These are phyloP conservation scores for Ambrosiella beaveri DNA, from an alignment of 2,329 filamentous ascomycete genomes.

Conservation along the genomic window DNA sequence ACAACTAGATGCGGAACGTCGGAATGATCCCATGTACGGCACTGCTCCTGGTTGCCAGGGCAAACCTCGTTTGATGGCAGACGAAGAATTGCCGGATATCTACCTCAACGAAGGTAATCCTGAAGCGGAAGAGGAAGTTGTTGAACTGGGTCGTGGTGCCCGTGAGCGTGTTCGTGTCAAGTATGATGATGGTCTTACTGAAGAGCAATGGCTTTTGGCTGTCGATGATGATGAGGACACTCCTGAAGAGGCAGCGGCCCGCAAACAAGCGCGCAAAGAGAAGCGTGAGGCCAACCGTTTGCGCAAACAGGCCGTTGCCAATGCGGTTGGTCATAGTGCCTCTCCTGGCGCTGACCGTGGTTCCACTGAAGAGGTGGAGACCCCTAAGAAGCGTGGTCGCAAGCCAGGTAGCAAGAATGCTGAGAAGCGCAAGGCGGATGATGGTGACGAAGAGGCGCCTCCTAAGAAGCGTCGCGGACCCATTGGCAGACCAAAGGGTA, in stretches of 20 bases:
- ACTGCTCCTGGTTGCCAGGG: constrained; percentile 42
- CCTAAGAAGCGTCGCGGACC: constrained; percentile 63
- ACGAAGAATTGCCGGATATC: constrained; percentile 81
- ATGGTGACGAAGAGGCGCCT: constrained; percentile 59
- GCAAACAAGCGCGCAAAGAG: constrained; percentile 73
- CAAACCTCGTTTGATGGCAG: constrained; percentile 65
- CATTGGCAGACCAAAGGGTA: constrained; percentile 50
- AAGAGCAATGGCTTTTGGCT: constrained; percentile 97
- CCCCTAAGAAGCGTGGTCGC: constrained; percentile 68
- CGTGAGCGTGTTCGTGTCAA: constrained; percentile 86
- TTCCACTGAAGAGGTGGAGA: constrained; percentile 53
- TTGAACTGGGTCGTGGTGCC: constrained; percentile 67
- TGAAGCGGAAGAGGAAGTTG: constrained; percentile 60
- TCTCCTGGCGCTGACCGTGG: constrained; percentile 67
- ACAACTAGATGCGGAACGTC: constrained; percentile 61
- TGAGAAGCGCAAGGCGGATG: constrained; percentile 79
- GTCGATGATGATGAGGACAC: constrained; percentile 93
- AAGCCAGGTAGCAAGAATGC: constrained; percentile 49
- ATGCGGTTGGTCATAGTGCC: constrained; percentile 31
- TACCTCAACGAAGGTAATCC: constrained; percentile 78
- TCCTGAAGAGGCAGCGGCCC: constrained; percentile 78
- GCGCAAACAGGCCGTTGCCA: constrained; percentile 29
- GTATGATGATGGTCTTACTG: constrained; percentile 93
- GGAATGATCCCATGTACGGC: constrained; percentile 52
- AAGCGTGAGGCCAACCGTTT: constrained; percentile 62